Base-by-base conservation (phyloP, 805 yeast genomes). In the Grigorovia transvaalensis region DNA sequence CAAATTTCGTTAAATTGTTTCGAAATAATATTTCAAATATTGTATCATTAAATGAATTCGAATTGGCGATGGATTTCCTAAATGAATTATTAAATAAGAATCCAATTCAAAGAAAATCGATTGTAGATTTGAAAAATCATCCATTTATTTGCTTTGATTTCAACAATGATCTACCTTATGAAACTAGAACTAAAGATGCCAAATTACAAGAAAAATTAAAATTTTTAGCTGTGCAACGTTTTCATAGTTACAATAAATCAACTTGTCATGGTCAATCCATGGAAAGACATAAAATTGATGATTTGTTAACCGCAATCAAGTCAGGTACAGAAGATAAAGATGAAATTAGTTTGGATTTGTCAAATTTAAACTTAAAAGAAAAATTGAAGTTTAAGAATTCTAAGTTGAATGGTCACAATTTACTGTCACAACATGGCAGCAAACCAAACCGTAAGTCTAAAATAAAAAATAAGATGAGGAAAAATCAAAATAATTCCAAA, bases 51-150 rank as follows among this genome's bases (percentile, higher is more conserved):
- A 83, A 79, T 49, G 85, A 80, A 53, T 67, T 66, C 52, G 59
- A 64, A 60, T 59, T 61, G 52, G 72, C 71, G 54, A 76, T 74
- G 44, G 88, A 88, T 61, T 69, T 93, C 45, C 62, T 93, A 19
- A 48, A 60, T 1, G 75, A 76, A 58, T 64, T 93, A 58, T 73
- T 93, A 30, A 77, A 75, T 41, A 91, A 88, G 62, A 78, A 87
- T 62, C 89, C 95, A 4, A 61, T 65, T 9, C 69, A 75, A 44
- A 76, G 99, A 63, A 77, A 84, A 19, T 82, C 82, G 17, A 82
- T 91, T 42, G 66, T 71, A 13, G 86, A 85, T 29, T 84, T 89
- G 51, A 89, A 88, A 66, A 66, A 67, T 8, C 96, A 91, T 67
- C 85, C 88, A 1, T 89, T 95, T 70, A 69, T 78, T 1, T 56